phyloP scores from a whole-genome alignment of 148 eudicot genomes.

The Oxyria digyna region DNA sequence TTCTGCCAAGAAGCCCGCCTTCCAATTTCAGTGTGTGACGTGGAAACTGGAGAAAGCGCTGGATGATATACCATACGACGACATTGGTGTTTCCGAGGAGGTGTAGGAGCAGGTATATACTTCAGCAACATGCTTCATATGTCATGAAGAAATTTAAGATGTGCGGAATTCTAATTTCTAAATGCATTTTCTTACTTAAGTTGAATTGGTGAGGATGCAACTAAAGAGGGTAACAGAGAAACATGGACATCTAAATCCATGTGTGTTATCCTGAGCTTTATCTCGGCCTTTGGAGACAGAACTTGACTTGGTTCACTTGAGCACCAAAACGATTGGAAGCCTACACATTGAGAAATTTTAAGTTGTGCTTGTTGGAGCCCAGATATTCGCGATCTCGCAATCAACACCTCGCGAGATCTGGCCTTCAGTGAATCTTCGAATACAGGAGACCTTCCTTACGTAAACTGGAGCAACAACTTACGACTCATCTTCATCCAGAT shows the following conservation, averaged over 20 bases:
- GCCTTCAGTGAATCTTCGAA: too few relatives aligned
- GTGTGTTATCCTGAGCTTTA: constrained; percentile 39
- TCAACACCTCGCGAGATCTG: too few relatives aligned
- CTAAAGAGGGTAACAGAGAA: constrained; percentile 66
- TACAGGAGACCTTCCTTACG: too few relatives aligned
- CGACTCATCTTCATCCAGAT: too few relatives aligned
- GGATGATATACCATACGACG: constrained; percentile 51
- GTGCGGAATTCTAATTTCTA: constrained; percentile 5
- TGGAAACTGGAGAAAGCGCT: constrained; percentile 83
- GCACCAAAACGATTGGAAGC: constrained; percentile 38
- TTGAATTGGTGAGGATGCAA: constrained; percentile 76
- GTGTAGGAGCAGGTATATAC: constrained; percentile 88
- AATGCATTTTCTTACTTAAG: constrained; percentile 26
- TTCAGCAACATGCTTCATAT: background rate
- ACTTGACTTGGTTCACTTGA: constrained; percentile 25
- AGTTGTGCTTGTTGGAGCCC: too few relatives aligned
- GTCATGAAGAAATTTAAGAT: background rate
- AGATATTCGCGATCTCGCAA: too few relatives aligned
- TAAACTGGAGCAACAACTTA: too few relatives aligned
- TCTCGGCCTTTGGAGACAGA: constrained; percentile 68
- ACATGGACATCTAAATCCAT: constrained; percentile 48
- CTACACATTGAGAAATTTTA: constrained; percentile 63
- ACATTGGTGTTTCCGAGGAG: constrained; percentile 79
- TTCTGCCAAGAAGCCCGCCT: constrained; percentile 54
- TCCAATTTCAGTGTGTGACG: constrained; percentile 84